Evolutionary conservation across 495 filamentous ascomycete genomes (phyloP).

Genomic region (Amphirosellinia nigrospora): DNA sequence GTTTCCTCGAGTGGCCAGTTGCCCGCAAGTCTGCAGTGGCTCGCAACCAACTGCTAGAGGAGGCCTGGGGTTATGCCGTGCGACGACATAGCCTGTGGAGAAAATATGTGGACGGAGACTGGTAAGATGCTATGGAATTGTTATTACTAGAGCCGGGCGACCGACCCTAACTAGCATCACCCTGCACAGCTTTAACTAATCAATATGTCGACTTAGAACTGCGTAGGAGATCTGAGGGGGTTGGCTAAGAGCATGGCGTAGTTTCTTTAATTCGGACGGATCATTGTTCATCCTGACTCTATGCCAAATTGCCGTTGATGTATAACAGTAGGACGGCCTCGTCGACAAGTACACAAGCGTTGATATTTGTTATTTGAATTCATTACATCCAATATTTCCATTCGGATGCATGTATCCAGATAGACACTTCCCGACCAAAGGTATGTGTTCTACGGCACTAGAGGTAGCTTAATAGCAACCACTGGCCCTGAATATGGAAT

Average conservation of each 20-base stretch:
- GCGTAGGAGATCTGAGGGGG: conserved; percentile 32
- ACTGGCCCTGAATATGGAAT: neutral
- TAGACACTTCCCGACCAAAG: neutral
- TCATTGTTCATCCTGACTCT: neutral
- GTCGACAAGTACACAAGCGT: neutral
- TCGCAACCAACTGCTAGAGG: conserved; percentile 36
- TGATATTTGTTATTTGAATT: conserved; percentile 8
- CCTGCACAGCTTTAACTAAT: conserved; percentile 31
- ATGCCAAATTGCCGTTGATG: neutral
- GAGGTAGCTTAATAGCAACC: neutral
- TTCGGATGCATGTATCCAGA: neutral
- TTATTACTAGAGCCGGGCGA: conserved; percentile 41
- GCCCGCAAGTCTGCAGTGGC: conserved; percentile 35
- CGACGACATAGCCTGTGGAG: conserved; percentile 40
- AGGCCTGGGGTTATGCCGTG: conserved; percentile 38
- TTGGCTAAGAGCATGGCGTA: conserved; percentile 25
- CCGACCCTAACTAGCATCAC: conserved; percentile 32
- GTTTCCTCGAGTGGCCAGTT: conserved; percentile 32
- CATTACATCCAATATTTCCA: neutral
- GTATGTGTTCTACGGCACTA: conserved; percentile 18
- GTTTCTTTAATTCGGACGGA: neutral
- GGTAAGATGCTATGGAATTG: conserved; percentile 36
- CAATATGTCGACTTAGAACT: conserved; percentile 1
- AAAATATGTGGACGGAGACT: conserved; percentile 40
- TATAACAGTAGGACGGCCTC: neutral